phyloP scores from a whole-genome alignment of 2,329 filamentous ascomycete species.

The Aspergillus sclerotialis region DNA sequence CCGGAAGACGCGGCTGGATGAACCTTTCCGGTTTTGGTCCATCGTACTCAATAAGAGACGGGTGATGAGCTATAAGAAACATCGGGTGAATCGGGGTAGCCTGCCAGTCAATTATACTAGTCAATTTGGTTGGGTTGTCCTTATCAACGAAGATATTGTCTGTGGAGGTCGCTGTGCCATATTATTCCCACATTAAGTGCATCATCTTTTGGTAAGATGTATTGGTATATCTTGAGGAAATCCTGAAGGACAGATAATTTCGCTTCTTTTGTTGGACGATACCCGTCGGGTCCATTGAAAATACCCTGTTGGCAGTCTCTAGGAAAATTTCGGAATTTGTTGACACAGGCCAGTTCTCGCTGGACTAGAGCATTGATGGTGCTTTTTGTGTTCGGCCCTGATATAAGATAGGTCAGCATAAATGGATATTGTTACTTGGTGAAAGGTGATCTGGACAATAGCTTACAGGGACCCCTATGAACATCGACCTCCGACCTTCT shows the following conservation, averaged over 20 bases:
- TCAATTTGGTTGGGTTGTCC: slow-evolving; percentile 19
- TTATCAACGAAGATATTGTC: slow-evolving; percentile 28
- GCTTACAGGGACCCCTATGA: slow-evolving; percentile 8
- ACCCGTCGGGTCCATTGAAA: slow-evolving; percentile 18
- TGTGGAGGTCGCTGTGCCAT: slow-evolving; percentile 26
- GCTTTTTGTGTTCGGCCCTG: slow-evolving; percentile 6
- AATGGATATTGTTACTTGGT: no score
- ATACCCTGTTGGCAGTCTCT: slow-evolving; percentile 10
- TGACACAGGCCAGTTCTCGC: slow-evolving; percentile 10
- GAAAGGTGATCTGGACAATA: neutral
- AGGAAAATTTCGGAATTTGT: slow-evolving; percentile 6
- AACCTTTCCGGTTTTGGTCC: slow-evolving; percentile 9
- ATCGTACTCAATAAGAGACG: slow-evolving; percentile 18
- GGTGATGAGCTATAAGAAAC: slow-evolving; percentile 18
- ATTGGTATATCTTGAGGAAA: slow-evolving; percentile 17
- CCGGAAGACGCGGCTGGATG: slow-evolving; percentile 7
- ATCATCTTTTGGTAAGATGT: slow-evolving; percentile 16
- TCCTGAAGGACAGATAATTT: slow-evolving; percentile 18
- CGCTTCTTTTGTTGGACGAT: slow-evolving; percentile 16
- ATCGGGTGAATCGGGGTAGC: slow-evolving; percentile 18
- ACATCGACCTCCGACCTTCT: slow-evolving; percentile 8
- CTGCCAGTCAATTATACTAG: slow-evolving; percentile 30
- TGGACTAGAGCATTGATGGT: slow-evolving; percentile 8
- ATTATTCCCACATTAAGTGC: slow-evolving; percentile 16
- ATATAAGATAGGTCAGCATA: neutral